A percentile compares a stretch with the other conserved stretches of the same genome.
These are phyloP conservation scores for Trichoderma breve DNA, from an alignment of 2,329 filamentous ascomycete species.

Conservation along the genomic window DNA sequence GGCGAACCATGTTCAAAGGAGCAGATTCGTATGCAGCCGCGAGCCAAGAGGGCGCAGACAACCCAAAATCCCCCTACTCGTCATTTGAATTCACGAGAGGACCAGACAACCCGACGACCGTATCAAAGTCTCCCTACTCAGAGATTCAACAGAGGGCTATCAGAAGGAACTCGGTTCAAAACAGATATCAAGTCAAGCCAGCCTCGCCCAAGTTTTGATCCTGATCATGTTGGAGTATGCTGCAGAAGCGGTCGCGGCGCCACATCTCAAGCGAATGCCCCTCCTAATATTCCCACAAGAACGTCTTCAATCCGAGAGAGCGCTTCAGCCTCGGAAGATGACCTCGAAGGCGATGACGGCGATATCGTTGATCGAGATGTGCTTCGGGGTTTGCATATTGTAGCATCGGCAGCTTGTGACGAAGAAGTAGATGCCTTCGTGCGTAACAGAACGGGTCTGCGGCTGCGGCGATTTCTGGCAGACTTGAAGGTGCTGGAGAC, in stretches of 20 bases:
- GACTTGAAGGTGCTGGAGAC: constrained; percentile 53
- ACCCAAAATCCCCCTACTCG: background rate
- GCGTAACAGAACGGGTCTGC: constrained; percentile 49
- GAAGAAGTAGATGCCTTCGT: constrained; percentile 53
- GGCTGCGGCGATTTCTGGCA: constrained; percentile 54
- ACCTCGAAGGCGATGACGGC: constrained; percentile 32
- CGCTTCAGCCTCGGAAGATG: constrained; percentile 25
- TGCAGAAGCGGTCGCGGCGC: constrained; percentile 30
- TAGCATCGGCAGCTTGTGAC: constrained; percentile 55
- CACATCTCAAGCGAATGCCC: constrained; percentile 27
- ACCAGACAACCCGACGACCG: background rate
- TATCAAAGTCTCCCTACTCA: constrained; percentile 10
- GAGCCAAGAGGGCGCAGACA: background rate
- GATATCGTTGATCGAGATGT: constrained; percentile 46
- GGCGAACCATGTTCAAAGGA: constrained; percentile 15
- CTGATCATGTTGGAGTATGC: constrained; percentile 29
- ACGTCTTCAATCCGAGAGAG: constrained; percentile 36
- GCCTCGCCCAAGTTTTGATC: constrained; percentile 19
- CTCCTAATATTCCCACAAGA: constrained; percentile 37
- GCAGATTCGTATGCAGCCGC: background rate
- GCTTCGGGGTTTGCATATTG: constrained; percentile 54
- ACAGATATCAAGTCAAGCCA: background rate
- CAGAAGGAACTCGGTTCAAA: background rate
- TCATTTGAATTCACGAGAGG: background rate
- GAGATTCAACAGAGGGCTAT: background rate